Conservation (phyloP, 305 asterid species). For the Fraxinus angustifolia region DNA sequence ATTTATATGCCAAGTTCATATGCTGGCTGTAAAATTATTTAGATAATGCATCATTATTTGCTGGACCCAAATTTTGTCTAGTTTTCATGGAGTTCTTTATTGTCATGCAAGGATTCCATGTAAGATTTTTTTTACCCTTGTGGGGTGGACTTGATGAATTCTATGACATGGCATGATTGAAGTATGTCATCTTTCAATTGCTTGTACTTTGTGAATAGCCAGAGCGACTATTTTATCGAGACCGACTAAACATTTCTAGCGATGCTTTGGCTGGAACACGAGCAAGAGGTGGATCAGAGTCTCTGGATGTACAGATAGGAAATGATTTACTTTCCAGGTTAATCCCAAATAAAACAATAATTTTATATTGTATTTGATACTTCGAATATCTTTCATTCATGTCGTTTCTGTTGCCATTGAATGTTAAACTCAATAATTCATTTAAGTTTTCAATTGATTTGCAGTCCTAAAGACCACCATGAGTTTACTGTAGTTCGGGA, state of each 20-base stretch:
- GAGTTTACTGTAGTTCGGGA: slow-evolving; percentile 90
- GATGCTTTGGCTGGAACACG: slow-evolving; percentile 98
- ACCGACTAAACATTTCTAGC: slow-evolving; percentile 58
- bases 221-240: slow-evolving; percentile 79
- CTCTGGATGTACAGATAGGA: slow-evolving; percentile 75
- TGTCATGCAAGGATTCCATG: not conserved
- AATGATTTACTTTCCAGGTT: slow-evolving; percentile 89
- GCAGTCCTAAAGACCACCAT: slow-evolving; percentile 83
- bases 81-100: slow-evolving; percentile 8
- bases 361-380: not conserved
- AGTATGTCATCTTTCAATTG: not conserved
- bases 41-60: not conserved
- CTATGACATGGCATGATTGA: slow-evolving; percentile 1
- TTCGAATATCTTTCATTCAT: not conserved
- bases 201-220: slow-evolving; percentile 51
- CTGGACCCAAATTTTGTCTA: slow-evolving; percentile 7
- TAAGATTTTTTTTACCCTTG: not conserved
- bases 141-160: not conserved
- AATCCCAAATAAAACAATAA: not conserved
- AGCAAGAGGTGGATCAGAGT: slow-evolving; percentile 73
- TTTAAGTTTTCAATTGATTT: slow-evolving; percentile 6
- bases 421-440: not conserved
- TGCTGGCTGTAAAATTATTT: not conserved
- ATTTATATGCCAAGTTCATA: not conserved
- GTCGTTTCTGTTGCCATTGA: not conserved